These are phyloP conservation scores for Aspergillus quadricinctus DNA, from an alignment of 2,329 filamentous ascomycete genomes.

Conservation along the genomic window DNA sequence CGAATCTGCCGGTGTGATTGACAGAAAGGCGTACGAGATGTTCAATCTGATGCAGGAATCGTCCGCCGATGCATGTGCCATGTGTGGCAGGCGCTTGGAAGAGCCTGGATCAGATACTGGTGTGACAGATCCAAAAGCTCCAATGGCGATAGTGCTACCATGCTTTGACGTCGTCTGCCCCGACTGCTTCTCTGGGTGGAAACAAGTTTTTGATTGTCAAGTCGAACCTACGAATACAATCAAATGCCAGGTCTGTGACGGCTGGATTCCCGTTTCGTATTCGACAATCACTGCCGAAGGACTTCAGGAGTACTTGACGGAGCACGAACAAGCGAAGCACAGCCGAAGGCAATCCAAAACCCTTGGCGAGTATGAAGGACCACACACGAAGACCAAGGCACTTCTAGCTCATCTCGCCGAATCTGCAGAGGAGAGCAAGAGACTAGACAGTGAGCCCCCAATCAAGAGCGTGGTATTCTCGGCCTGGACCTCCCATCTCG, in stretches of 20 bases:
- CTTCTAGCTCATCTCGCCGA: constrained; percentile 69
- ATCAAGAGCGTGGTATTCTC: constrained; percentile 95
- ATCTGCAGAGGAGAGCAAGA: constrained; percentile 54
- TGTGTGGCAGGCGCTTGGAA: constrained; percentile 63
- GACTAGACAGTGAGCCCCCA: constrained; percentile 60
- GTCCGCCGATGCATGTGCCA: constrained; percentile 67
- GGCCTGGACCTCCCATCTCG: constrained; percentile 91
- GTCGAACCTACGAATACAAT: constrained; percentile 42
- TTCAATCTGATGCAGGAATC: constrained; percentile 80
- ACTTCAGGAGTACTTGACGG: constrained; percentile 47
- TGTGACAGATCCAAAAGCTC: constrained; percentile 47
- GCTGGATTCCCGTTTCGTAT: constrained; percentile 59
- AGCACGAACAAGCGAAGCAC: constrained; percentile 53
- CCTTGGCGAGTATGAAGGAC: constrained; percentile 69
- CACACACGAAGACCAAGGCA: constrained; percentile 86
- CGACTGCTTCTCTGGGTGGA: constrained; percentile 62
- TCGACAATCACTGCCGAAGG: constrained; percentile 63
- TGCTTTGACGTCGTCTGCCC: constrained; percentile 85
- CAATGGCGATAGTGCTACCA: constrained; percentile 69
- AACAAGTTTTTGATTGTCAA: constrained; percentile 47
- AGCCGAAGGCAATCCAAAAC: constrained; percentile 55
- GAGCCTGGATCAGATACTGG: constrained; percentile 51
- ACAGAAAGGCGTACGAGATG: constrained; percentile 78
- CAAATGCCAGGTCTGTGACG: constrained; percentile 65
- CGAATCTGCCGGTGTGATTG: constrained; percentile 52